A percentile compares a stretch with the other conserved stretches of the same genome.
Evolutionary conservation across 2,329 filamentous ascomycete genomes (phyloP).

Genomic region (Alternaria sp.): DNA sequence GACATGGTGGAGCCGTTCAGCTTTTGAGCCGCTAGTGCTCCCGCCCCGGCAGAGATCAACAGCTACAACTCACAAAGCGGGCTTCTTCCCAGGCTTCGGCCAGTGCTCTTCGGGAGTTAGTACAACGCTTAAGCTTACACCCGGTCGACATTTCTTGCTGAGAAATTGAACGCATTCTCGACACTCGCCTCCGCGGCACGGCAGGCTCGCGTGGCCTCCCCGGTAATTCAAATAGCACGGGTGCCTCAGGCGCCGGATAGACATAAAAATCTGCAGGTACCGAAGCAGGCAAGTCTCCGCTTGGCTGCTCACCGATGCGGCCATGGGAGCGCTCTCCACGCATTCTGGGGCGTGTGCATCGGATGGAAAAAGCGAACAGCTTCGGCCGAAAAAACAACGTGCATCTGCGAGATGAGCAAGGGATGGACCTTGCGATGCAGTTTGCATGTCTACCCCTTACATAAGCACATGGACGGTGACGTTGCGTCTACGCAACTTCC

Average conservation of each 20-base stretch:
- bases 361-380: slow-evolving; percentile 1
- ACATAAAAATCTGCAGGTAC: slow-evolving; percentile 17
- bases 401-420: neutral
- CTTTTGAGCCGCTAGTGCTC: slow-evolving; percentile 36
- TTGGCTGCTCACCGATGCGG: slow-evolving; percentile 9
- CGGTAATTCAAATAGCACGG: slow-evolving; percentile 3
- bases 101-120: slow-evolving; percentile 12
- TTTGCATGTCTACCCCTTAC: slow-evolving; percentile 6
- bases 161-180: slow-evolving; percentile 20
- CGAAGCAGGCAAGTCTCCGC: slow-evolving; percentile 15
- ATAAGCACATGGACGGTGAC: slow-evolving; percentile 15
- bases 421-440: slow-evolving; percentile 2
- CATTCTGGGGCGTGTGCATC: neutral
- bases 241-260: neutral
- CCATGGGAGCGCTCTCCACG: slow-evolving; percentile 3
- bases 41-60: slow-evolving; percentile 16
- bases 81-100: slow-evolving; percentile 16
- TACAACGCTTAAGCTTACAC: slow-evolving; percentile 14
- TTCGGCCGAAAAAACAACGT: slow-evolving; percentile 3
- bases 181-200: slow-evolving; percentile 21
- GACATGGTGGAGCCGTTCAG: slow-evolving; percentile 36
- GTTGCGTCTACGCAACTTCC: slow-evolving; percentile 8
- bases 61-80: slow-evolving; percentile 4
- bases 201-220: slow-evolving; percentile 10
- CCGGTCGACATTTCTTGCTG: slow-evolving; percentile 16